Conservation (phyloP, 2,329 filamentous ascomycete genomes). For the Colletotrichum shisoi region DNA sequence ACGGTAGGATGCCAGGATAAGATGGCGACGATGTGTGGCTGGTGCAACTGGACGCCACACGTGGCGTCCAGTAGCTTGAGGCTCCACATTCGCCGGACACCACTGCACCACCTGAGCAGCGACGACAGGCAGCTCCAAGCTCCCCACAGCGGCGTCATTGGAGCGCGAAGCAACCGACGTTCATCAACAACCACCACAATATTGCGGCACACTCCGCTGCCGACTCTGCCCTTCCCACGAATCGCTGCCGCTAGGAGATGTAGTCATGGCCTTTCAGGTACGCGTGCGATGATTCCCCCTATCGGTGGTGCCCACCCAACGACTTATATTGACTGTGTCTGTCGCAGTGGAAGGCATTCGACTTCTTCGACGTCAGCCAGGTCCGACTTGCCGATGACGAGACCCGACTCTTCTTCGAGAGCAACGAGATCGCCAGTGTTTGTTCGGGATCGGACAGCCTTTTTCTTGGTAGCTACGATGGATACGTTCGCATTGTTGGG, state of each 20-base stretch:
- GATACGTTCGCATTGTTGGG: conserved; percentile 85
- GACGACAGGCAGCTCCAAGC: conserved; percentile 36
- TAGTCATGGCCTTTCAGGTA: conserved; percentile 41
- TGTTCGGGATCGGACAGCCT: conserved; percentile 88
- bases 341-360: conserved; percentile 93
- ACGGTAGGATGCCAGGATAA: too few species aligned
- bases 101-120: conserved; percentile 11
- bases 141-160: conserved; percentile 45
- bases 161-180: conserved; percentile 36
- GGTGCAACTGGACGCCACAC: background rate
- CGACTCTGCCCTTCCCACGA: conserved; percentile 1
- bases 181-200: conserved; percentile 23
- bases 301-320: background rate
- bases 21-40: background rate
- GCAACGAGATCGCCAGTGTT: conserved; percentile 81
- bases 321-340: conserved; percentile 24
- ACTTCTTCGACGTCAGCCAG: conserved; percentile 96
- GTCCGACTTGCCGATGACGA: conserved; percentile 83
- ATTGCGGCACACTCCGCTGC: background rate
- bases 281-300: background rate
- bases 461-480: conserved; percentile 86
- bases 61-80: conserved; percentile 1
- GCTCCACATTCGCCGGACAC: background rate
- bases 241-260: conserved; percentile 30
- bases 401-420: conserved; percentile 79